phyloP scores from a whole-genome alignment of 1,284 basidiomycete species.

The Leccinum laetum region DNA sequence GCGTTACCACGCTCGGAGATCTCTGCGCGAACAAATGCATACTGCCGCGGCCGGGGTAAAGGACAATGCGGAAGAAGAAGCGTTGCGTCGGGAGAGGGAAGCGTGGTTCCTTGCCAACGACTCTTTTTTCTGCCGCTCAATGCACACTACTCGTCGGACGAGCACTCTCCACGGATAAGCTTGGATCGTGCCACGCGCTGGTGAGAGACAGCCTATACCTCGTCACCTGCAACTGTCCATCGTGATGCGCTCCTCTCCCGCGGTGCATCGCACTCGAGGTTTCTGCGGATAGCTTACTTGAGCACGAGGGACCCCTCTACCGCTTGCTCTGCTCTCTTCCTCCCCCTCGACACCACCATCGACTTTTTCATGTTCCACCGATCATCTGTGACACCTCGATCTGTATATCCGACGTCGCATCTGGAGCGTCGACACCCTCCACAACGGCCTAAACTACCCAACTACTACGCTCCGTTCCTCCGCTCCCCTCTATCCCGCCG shows the following conservation, averaged over 20 bases:
- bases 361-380: conserved; percentile 3
- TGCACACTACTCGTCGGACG: conserved; percentile 5
- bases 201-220: conserved; percentile 12
- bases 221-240: neutral
- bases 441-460: conserved; percentile 31
- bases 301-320: conserved; percentile 8
- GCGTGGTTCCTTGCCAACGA: too few relatives aligned
- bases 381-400: conserved; percentile 5
- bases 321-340: neutral
- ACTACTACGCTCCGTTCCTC: conserved; percentile 15
- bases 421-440: conserved; percentile 15
- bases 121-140: too few relatives aligned
- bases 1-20: conserved; percentile 14
- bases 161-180: conserved; percentile 3
- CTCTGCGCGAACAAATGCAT: conserved; percentile 23
- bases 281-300: conserved; percentile 25
- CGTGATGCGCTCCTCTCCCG: conserved; percentile 24
- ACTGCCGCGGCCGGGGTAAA: conserved; percentile 12
- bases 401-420: conserved; percentile 10
- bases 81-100: conserved; percentile 18
- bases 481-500: conserved; percentile 16
- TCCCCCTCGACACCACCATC: neutral
- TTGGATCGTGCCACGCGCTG: neutral
- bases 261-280: conserved; percentile 30
- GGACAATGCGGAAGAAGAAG: conserved; percentile 22